Percentiles rank a stretch among this genome's conserved stretches.
phyloP scores from a whole-genome alignment of 805 yeast species.

The Saccharomycopsis vini region DNA sequence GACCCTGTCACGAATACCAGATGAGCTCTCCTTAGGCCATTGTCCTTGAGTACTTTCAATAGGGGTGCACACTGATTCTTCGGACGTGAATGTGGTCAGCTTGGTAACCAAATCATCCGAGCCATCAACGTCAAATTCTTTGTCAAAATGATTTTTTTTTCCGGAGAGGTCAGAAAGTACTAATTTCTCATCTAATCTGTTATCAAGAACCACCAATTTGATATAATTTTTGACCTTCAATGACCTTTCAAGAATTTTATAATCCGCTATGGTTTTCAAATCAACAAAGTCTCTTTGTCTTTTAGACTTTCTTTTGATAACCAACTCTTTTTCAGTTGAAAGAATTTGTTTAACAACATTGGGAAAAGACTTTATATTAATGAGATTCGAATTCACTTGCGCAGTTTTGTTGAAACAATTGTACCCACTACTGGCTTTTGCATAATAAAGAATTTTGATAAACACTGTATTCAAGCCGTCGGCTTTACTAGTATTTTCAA shows the following conservation, averaged over 20 bases:
- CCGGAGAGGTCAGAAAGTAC: too few species aligned
- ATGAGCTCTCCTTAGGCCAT: too few species aligned
- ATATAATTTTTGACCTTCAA: constrained; percentile 39
- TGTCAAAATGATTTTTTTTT: too few species aligned
- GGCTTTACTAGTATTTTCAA: too few species aligned
- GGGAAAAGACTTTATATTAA: background rate
- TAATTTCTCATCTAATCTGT: background rate
- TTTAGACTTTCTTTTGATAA: constrained; percentile 36
- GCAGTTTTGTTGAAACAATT: constrained; percentile 3
- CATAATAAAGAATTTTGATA: constrained; percentile 14
- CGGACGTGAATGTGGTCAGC: too few species aligned
- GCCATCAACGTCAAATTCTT: too few species aligned
- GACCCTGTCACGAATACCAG: too few species aligned
- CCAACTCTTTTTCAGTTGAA: background rate
- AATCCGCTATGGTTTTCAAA: constrained; percentile 33
- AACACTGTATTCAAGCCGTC: background rate
- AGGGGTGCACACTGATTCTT: too few species aligned
- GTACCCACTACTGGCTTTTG: background rate
- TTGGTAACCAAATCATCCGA: too few species aligned
- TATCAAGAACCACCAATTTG: constrained; percentile 25
- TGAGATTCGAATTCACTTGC: constrained; percentile 1
- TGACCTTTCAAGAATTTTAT: constrained; percentile 35
- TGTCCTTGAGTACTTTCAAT: too few species aligned
- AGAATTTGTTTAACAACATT: constrained; percentile 3
- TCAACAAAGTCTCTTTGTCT: constrained; percentile 33